Conservation (phyloP, 164 flowering plant species). For the Aristolochia fimbriata region DNA sequence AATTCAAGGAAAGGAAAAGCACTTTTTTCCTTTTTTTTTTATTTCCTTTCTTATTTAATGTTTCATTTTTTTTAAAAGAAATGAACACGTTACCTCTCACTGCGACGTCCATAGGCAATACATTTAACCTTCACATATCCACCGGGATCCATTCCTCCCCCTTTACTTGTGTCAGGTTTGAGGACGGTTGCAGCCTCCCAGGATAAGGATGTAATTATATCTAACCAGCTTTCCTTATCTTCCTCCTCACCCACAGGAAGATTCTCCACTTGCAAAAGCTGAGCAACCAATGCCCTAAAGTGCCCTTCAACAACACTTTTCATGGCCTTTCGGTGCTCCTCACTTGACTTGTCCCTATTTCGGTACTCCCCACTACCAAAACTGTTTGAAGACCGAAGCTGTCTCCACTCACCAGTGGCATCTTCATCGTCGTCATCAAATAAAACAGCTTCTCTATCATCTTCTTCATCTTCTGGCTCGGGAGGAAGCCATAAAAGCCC, state of each 20-base stretch:
- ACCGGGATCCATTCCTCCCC: slow-evolving; percentile 99
- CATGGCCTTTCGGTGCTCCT: slow-evolving; percentile 79
- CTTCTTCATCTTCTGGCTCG: slow-evolving; percentile 94
- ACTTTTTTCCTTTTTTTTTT: no score
- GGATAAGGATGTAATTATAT: slow-evolving; percentile 78
- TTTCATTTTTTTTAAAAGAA: background rate
- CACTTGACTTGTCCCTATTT: slow-evolving; percentile 55
- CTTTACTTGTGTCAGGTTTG: slow-evolving; percentile 89
- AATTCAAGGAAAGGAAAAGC: no score
- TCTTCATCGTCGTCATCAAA: slow-evolving; percentile 70
- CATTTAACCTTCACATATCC: slow-evolving; percentile 97
- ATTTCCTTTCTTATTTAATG: no score
- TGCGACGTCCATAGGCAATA: slow-evolving; percentile 72
- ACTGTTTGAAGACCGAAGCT: slow-evolving; percentile 52
- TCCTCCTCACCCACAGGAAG: slow-evolving; percentile 51
- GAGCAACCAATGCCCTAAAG: slow-evolving; percentile 92
- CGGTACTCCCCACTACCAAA: slow-evolving; percentile 81
- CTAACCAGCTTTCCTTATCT: slow-evolving; percentile 74
- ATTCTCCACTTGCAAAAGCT: slow-evolving; percentile 86
- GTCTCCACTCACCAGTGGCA: slow-evolving; percentile 81
- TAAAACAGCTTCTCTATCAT: slow-evolving; percentile 53
- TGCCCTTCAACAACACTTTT: slow-evolving; percentile 94
- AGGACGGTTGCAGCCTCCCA: slow-evolving; percentile 95
- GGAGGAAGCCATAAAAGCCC: slow-evolving; percentile 96
- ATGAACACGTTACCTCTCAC: slow-evolving; percentile 50